Base-by-base conservation (phyloP, 2,329 filamentous ascomycete genomes). In the Ascochyta koolunga region DNA sequence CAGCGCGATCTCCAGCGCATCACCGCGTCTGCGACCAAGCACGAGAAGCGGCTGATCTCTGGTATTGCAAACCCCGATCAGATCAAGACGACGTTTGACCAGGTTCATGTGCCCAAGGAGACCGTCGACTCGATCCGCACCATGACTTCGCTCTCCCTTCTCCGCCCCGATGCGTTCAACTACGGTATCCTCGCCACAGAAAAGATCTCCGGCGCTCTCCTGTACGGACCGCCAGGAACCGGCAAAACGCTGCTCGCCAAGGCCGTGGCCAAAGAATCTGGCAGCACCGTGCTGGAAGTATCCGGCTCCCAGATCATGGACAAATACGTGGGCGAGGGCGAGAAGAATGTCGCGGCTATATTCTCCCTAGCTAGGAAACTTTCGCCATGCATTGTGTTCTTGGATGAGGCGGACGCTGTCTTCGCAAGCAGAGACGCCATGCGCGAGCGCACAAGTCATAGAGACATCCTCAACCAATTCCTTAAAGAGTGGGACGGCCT, bases 401-500 rank as follows among this genome's bases (percentile, higher is more conserved):
- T 99, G 58, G 95, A 99, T 69, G 95, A 99, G 77, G 95, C 93
- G 19, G 95, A 99, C 72, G 90, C 93, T 7, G 87, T 99, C 41
- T 89, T 99, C 50, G 90, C 90, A 22, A 88, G 89, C 15, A 86
- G 95, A 49, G 83, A 86, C 59, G 84, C 84, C 33, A 81, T 83
- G 21, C 82, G 83, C 54, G 87, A 86, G 63, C 83, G 90, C 25
- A 85, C 85, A 5, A 87, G 85, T 1, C 90, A 96, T 64, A 86
- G 93, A 43, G 93, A 97, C 72, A 88, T 95, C 49, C 93, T 98
- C 74, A 99, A 97, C 70, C 93, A 99, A 76, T 98, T 98, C 74
- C 79, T 99, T 43, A 89, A 92, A 48, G 93, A 98, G 73, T 98
- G 93, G 95, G 95, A 98, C 66, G 95, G 95, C 10, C 88, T 98